Conservation (phyloP, 768 basidiomycete species). For the Lyophyllum semitale region DNA sequence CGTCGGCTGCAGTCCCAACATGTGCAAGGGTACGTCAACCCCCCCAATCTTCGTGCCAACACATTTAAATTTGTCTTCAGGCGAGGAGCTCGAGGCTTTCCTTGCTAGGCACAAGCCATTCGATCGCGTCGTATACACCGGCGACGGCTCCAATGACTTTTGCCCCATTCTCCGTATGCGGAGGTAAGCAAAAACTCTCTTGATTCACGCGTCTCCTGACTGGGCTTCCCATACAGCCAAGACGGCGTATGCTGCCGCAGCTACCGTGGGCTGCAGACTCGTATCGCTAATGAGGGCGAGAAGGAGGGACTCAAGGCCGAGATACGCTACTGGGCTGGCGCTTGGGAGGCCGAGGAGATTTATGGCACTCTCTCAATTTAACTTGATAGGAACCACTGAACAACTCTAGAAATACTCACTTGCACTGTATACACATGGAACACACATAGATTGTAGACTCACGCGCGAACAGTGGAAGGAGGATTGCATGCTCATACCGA, state of each 20-base stretch:
- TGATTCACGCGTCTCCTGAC: not conserved
- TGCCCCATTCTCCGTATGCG: constrained; percentile 86
- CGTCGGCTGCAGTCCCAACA: constrained; percentile 91
- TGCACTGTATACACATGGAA: too few relatives aligned
- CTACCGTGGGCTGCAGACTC: constrained; percentile 74
- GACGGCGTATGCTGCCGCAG: constrained; percentile 83
- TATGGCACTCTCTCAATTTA: constrained; percentile 46
- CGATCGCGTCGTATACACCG: constrained; percentile 86
- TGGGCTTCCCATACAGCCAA: constrained; percentile 48
- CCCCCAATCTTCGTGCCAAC: not conserved
- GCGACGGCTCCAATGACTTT: constrained; percentile 95
- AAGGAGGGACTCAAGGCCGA: constrained; percentile 66
- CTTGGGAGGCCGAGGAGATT: constrained; percentile 94
- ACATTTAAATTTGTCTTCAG: constrained; percentile 35
- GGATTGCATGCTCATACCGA: not conserved
- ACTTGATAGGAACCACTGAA: not conserved
- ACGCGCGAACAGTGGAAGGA: not conserved
- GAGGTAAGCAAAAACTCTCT: constrained; percentile 44
- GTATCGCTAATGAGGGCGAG: constrained; percentile 74
- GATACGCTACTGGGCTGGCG: constrained; percentile 87
- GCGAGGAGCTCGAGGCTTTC: constrained; percentile 91
- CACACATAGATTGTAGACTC: constrained; percentile 12
- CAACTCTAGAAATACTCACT: not conserved
- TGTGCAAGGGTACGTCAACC: constrained; percentile 84
- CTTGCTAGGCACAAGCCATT: constrained; percentile 63